Evolutionary conservation across 371 early-diverging fungal species (phyloP).

Genomic region (Mucor racemosus): DNA sequence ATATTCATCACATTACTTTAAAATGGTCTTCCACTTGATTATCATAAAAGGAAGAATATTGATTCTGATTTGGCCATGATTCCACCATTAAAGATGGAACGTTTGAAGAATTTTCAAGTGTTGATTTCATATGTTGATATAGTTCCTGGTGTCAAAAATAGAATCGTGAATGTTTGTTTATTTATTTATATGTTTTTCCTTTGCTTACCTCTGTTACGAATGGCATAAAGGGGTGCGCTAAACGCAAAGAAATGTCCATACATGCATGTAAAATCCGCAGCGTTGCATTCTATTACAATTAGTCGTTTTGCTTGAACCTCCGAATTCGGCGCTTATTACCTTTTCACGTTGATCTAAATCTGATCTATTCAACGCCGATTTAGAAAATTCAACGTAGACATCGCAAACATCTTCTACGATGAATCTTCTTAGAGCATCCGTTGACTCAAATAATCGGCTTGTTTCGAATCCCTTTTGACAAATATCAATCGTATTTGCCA

Average conservation of each 20-base stretch:
- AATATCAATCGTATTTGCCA: slow-evolving; percentile 72
- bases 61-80: slow-evolving; percentile 47
- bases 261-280: slow-evolving; percentile 69
- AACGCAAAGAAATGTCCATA: slow-evolving; percentile 82
- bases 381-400: slow-evolving; percentile 90
- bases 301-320: slow-evolving; percentile 9
- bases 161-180: background rate
- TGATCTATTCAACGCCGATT: slow-evolving; percentile 60
- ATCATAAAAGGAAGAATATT: slow-evolving; percentile 43
- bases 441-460: slow-evolving; percentile 84
- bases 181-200: slow-evolving; percentile 23
- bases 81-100: slow-evolving; percentile 62
- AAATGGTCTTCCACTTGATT: slow-evolving; percentile 60
- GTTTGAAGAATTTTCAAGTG: background rate
- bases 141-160: slow-evolving; percentile 50
- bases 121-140: slow-evolving; percentile 59
- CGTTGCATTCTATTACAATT: slow-evolving; percentile 35
- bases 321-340: slow-evolving; percentile 27
- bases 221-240: slow-evolving; percentile 98
- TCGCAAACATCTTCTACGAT: slow-evolving; percentile 96
- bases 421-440: slow-evolving; percentile 86
- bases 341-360: slow-evolving; percentile 37
- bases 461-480: slow-evolving; percentile 71
- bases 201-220: slow-evolving; percentile 95
- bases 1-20: slow-evolving; percentile 37